A percentile compares a stretch with the other conserved stretches of the same genome.
phyloP scores from a whole-genome alignment of 257 asterid genomes.

The Dorcoceras hygrometricum region DNA sequence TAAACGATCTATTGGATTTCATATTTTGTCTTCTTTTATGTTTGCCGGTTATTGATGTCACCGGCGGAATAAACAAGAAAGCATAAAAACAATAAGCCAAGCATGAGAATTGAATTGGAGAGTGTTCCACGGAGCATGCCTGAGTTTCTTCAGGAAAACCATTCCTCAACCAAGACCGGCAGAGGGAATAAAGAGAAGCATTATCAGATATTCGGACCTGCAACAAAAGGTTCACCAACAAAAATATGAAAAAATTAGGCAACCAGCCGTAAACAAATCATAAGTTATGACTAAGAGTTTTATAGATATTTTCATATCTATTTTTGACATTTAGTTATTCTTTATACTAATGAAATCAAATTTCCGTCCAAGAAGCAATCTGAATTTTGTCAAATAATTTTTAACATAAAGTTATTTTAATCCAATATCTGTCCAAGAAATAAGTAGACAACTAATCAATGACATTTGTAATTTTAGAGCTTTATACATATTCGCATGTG shows the following conservation, averaged over 20 bases:
- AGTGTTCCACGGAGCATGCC: conserved; percentile 41
- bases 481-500: neutral
- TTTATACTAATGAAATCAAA: neutral
- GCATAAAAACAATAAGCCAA: conserved; percentile 1
- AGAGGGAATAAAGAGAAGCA: conserved; percentile 69
- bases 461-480: neutral
- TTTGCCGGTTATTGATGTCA: neutral
- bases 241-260: neutral
- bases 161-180: conserved; percentile 89
- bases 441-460: too few species aligned
- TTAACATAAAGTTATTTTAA: too few species aligned
- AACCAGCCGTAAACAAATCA: neutral
- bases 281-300: too few species aligned
- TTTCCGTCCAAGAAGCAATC: too few species aligned
- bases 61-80: conserved; percentile 8
- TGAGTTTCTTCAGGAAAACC: conserved; percentile 71
- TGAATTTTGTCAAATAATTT: too few species aligned
- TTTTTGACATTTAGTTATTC: conserved; percentile 9
- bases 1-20: neutral
- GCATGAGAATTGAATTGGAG: conserved; percentile 12
- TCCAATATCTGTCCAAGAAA: too few species aligned
- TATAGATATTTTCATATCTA: too few species aligned
- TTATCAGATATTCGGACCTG: conserved; percentile 65
- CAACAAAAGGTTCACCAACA: conserved; percentile 26
- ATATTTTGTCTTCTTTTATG: neutral